Evolutionary conservation across 345 rosid genomes (phyloP).

Genomic region (Gossypium arboreum): DNA sequence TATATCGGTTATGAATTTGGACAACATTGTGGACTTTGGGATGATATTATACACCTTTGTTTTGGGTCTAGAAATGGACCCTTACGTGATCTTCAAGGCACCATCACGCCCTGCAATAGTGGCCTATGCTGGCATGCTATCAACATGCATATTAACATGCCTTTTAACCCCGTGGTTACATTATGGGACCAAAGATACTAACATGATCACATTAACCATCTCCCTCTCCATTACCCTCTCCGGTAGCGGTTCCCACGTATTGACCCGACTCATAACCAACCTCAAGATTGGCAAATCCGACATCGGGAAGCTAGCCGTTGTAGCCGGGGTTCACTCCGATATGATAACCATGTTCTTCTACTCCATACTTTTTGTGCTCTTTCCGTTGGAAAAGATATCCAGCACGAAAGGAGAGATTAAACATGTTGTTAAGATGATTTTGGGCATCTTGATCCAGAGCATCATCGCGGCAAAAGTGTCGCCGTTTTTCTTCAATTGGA

Average conservation of each 20-base stretch:
- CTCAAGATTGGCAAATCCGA: conserved; percentile 90
- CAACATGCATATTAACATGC: conserved; percentile 48
- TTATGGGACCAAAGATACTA: conserved; percentile 17
- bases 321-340: conserved; percentile 75
- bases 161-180: conserved; percentile 50
- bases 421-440: conserved; percentile 34
- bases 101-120: conserved; percentile 68
- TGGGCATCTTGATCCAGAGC: conserved; percentile 55
- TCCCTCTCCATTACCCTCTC: conserved; percentile 54
- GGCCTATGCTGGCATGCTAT: conserved; percentile 70
- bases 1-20: conserved; percentile 37
- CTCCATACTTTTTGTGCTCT: conserved; percentile 42
- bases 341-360: conserved; percentile 59
- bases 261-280: conserved; percentile 74
- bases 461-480: conserved; percentile 58
- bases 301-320: conserved; percentile 69
- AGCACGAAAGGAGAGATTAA: conserved; percentile 22
- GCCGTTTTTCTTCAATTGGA: conserved; percentile 76
- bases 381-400: conserved; percentile 20
- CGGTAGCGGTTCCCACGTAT: conserved; percentile 72
- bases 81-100: conserved; percentile 53
- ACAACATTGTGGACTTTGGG: conserved; percentile 63
- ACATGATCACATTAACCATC: conserved; percentile 36
- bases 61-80: conserved; percentile 88
- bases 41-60: conserved; percentile 85